phyloP scores from a whole-genome alignment of 2,329 filamentous ascomycete species.

The Talaromyces sp. region DNA sequence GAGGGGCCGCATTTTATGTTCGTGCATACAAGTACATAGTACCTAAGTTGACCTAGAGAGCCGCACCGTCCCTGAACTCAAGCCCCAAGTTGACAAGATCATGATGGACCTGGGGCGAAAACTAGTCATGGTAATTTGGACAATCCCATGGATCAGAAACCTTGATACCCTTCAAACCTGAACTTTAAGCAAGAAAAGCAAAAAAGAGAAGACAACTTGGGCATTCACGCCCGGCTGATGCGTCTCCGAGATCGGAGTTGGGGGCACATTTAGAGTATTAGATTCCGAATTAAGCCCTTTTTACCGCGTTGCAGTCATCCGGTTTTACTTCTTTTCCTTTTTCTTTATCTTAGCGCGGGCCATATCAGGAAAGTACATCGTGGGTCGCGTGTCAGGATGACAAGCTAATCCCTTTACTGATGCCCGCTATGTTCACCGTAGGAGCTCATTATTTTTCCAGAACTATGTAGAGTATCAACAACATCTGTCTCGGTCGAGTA shows the following conservation, averaged over 20 bases:
- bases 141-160: not conserved
- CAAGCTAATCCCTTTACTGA: too few relatives aligned
- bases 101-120: not conserved
- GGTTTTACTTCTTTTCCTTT: too few relatives aligned
- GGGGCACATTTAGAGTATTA: not conserved
- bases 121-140: not conserved
- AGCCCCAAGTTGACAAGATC: not conserved
- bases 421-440: too few relatives aligned
- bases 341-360: too few relatives aligned
- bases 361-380: too few relatives aligned
- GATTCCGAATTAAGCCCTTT: not conserved
- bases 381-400: too few relatives aligned
- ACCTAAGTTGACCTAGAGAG: not conserved
- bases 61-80: not conserved
- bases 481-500: not conserved
- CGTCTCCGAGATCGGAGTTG: conserved; percentile 20
- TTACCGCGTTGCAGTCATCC: not conserved
- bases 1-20: not conserved
- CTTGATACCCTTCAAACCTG: not conserved
- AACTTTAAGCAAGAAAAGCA: not conserved
- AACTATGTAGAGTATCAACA: not conserved
- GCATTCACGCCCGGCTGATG: not conserved
- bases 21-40: not conserved
- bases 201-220: conserved; percentile 1
- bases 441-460: too few relatives aligned